These are phyloP conservation scores for Silene noctiflora DNA, from an alignment of 179 eudicot genomes.

Conservation along the genomic window DNA sequence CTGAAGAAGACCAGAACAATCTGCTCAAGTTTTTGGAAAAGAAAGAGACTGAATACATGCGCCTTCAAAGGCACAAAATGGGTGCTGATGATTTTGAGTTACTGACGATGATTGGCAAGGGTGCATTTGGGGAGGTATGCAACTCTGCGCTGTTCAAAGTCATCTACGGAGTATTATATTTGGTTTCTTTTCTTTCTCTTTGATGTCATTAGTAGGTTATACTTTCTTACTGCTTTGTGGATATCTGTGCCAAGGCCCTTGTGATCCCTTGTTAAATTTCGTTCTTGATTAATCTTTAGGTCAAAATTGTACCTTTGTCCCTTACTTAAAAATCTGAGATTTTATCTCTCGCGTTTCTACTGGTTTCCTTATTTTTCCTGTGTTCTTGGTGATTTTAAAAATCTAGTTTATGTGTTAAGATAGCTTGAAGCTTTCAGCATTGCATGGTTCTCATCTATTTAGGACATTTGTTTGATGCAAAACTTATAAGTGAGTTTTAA, in stretches of 20 bases:
- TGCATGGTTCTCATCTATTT: slow-evolving; percentile 8
- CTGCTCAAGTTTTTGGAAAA: slow-evolving; percentile 80
- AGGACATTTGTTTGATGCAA: not conserved
- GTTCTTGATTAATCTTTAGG: not conserved
- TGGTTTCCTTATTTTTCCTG: not conserved
- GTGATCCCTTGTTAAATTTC: not conserved
- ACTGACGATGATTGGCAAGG: slow-evolving; percentile 96
- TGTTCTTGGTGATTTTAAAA: not conserved
- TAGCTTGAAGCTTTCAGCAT: not conserved
- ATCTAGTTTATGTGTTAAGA: not conserved
- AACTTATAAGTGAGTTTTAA: not conserved
- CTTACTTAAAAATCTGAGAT: not conserved
- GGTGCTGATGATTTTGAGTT: slow-evolving; percentile 94
- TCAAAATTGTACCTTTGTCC: not conserved
- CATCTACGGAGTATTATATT: not conserved
- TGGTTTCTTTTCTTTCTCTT: not conserved
- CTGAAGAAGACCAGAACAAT: slow-evolving; percentile 91
- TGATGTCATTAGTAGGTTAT: not conserved
- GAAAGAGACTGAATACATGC: slow-evolving; percentile 96
- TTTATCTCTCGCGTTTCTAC: not conserved
- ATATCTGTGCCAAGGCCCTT: not conserved
- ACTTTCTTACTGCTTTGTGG: not conserved
- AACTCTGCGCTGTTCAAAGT: slow-evolving; percentile 2
- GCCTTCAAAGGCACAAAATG: slow-evolving; percentile 95
- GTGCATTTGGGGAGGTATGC: slow-evolving; percentile 97